Percentiles rank a stretch among this genome's conserved stretches.
phyloP scores from a whole-genome alignment of 495 filamentous ascomycete species.

The Viridothelium virens region DNA sequence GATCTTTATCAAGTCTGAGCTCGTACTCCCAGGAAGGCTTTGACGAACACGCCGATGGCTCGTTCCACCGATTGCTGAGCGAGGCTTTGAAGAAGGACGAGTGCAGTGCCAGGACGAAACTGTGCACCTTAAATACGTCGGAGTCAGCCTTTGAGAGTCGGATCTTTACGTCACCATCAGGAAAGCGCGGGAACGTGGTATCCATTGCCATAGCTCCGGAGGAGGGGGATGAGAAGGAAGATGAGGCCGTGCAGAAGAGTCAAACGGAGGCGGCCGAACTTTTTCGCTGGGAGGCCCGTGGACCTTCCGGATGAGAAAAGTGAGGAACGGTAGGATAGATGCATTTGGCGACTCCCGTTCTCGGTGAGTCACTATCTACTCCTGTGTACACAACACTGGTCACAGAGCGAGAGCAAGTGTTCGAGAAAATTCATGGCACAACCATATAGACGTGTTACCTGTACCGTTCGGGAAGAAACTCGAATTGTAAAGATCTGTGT shows the following conservation, averaged over 20 bases:
- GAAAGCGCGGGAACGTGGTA: not conserved
- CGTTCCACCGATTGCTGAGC: slow-evolving; percentile 12
- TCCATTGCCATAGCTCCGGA: not conserved
- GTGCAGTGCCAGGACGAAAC: slow-evolving; percentile 14
- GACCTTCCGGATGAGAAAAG: too few relatives aligned
- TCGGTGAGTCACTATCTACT: too few relatives aligned
- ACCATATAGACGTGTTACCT: not conserved
- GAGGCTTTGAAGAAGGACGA: slow-evolving; percentile 14
- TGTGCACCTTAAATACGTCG: slow-evolving; percentile 12
- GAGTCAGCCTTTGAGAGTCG: not conserved
- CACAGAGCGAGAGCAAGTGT: too few relatives aligned
- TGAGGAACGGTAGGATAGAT: too few relatives aligned
- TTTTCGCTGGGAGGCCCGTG: too few relatives aligned
- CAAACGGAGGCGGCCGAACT: too few relatives aligned
- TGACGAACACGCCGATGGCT: not conserved
- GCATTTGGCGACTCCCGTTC: too few relatives aligned
- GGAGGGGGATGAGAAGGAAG: too few relatives aligned
- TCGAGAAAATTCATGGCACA: not conserved
- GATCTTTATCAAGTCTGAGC: not conserved
- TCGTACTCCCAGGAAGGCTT: not conserved
- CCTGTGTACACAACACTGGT: too few relatives aligned
- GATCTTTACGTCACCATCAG: slow-evolving; percentile 9
- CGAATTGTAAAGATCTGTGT: not conserved
- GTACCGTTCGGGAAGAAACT: not conserved
- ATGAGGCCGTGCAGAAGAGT: too few relatives aligned